These are phyloP conservation scores for Trypanosoma rangeli DNA, from an alignment of 208 protist genomes.

Conservation along the genomic window DNA sequence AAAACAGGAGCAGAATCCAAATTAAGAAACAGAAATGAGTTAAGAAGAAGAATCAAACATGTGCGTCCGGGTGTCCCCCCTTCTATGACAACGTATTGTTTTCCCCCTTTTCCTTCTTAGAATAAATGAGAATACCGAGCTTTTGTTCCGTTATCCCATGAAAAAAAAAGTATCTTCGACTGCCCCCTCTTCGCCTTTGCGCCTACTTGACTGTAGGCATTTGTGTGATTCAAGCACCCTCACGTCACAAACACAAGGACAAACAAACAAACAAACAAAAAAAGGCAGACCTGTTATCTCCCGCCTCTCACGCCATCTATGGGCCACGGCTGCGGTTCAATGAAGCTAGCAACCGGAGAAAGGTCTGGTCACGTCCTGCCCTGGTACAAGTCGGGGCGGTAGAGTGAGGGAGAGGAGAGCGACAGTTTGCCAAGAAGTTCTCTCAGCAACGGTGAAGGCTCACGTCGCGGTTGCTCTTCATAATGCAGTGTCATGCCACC, in stretches of 20 bases:
- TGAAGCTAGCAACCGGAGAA: neutral
- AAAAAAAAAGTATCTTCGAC: neutral
- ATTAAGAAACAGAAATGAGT: neutral
- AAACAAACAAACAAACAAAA: neutral
- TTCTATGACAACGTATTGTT: neutral
- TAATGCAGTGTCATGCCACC: neutral
- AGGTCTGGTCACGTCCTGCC: neutral
- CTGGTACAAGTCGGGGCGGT: conserved; percentile 31
- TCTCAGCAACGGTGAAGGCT: conserved; percentile 17
- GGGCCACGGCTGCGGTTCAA: neutral
- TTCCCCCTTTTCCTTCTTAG: neutral
- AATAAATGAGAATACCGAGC: too few species aligned
- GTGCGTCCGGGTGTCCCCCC: neutral
- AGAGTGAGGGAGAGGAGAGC: conserved; percentile 12
- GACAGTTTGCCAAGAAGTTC: conserved; percentile 22
- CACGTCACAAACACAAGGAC: neutral
- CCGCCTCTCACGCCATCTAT: neutral
- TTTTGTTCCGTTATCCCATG: neutral
- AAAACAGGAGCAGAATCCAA: neutral
- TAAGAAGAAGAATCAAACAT: neutral
- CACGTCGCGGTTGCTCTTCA: neutral
- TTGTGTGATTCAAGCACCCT: neutral
- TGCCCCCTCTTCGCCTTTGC: neutral
- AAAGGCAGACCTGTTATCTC: neutral
- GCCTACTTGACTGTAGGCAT: neutral